These are phyloP conservation scores for Torulaspora delbrueckii DNA, from an alignment of 805 yeast species.

Conservation along the genomic window DNA sequence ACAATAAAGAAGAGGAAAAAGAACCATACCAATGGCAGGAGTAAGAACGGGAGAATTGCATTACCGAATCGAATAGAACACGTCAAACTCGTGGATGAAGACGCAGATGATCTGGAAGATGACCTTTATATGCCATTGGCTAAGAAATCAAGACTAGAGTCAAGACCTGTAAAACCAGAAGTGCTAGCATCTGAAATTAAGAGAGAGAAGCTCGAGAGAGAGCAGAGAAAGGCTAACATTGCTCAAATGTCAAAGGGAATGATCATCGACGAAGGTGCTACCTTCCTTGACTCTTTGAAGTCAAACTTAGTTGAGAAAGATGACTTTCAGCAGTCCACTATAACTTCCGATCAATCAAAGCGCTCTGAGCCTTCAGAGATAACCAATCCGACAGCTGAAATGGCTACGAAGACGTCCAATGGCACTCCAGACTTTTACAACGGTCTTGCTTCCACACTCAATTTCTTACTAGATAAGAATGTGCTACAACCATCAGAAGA, in stretches of 20 bases:
- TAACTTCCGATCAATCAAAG: not conserved
- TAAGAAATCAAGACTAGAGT: slow-evolving; percentile 20
- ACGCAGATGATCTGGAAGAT: slow-evolving; percentile 35
- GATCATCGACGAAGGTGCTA: slow-evolving; percentile 41
- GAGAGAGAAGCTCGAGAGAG: slow-evolving; percentile 25
- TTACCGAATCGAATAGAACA: slow-evolving; percentile 30
- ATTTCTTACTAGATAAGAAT: slow-evolving; percentile 20
- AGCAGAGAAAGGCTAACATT: slow-evolving; percentile 17
- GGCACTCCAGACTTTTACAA: slow-evolving; percentile 20
- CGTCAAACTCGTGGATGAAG: slow-evolving; percentile 35
- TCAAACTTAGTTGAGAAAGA: slow-evolving; percentile 7
- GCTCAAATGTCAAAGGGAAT: slow-evolving; percentile 22
- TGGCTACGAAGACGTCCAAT: not conserved
- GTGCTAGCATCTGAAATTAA: slow-evolving; percentile 39
- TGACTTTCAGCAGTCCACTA: not conserved
- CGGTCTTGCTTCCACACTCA: slow-evolving; percentile 32
- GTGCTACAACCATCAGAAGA: slow-evolving; percentile 10
- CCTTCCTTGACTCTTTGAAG: slow-evolving; percentile 25
- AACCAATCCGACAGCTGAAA: not conserved
- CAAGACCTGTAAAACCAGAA: slow-evolving; percentile 9
- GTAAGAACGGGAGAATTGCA: slow-evolving; percentile 33
- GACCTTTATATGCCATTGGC: slow-evolving; percentile 26
- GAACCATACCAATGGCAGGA: slow-evolving; percentile 31
- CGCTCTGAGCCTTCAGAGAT: not conserved
- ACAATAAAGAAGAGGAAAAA: slow-evolving; percentile 39